Evolutionary conservation across 2,329 filamentous ascomycete species (phyloP).

Genomic region (Alternaria solani): DNA sequence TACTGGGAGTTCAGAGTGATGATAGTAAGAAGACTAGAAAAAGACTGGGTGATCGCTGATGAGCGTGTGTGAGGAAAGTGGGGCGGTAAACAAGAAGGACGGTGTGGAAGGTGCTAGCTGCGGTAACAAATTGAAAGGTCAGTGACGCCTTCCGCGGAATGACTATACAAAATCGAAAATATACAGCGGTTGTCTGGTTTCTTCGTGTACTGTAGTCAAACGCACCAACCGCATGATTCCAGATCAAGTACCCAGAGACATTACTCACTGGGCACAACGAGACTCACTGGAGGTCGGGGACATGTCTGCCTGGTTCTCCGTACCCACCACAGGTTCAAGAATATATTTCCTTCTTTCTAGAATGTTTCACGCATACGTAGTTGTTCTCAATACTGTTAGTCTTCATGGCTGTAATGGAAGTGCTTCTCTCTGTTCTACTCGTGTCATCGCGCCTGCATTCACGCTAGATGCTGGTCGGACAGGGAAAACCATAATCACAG

Average conservation of each 20-base stretch:
- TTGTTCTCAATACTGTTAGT: background rate
- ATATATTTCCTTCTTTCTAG: background rate
- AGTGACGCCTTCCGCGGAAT: background rate
- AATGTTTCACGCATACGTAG: too few relatives aligned
- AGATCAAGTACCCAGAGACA: background rate
- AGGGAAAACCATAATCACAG: background rate
- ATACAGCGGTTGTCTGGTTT: background rate
- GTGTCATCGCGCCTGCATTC: background rate
- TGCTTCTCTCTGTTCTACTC: background rate
- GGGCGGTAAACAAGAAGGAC: slow-evolving; percentile 2
- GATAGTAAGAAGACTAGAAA: background rate
- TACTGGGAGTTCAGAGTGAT: background rate
- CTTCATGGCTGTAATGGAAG: background rate
- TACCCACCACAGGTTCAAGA: background rate
- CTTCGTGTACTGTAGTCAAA: background rate
- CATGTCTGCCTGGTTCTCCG: too few relatives aligned
- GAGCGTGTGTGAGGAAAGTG: background rate
- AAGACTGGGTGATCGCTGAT: background rate
- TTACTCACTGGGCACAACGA: background rate
- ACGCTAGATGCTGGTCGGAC: background rate
- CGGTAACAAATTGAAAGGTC: background rate
- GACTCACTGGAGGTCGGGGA: background rate
- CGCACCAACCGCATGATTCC: background rate
- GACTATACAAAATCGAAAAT: background rate
- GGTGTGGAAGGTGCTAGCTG: slow-evolving; percentile 1